Percentiles rank a stretch among this genome's conserved stretches.
Conservation (phyloP, 2,329 filamentous ascomycete genomes). For the Massarina eburnea region DNA sequence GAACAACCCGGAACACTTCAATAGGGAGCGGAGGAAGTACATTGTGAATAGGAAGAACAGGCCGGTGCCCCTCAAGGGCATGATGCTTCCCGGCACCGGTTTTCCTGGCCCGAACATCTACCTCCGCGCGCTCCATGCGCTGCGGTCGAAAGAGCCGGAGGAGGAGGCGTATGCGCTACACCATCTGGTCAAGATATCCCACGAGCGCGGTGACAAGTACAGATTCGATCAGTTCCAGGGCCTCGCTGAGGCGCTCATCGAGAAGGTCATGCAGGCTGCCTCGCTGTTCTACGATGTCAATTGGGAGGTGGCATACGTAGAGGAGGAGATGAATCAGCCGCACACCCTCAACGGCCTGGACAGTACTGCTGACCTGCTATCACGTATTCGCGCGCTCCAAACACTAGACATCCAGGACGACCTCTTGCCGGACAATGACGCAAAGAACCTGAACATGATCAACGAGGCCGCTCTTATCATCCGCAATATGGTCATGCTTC, state of each 20-base stretch:
- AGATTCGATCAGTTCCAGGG: conserved; percentile 90
- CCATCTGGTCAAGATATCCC: conserved; percentile 93
- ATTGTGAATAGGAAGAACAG: conserved; percentile 48
- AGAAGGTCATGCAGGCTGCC: conserved; percentile 79
- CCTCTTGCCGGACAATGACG: conserved; percentile 70
- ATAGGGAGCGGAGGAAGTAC: conserved; percentile 57
- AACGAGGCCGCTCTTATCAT: conserved; percentile 86
- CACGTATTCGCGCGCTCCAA: conserved; percentile 67
- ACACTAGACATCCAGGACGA: conserved; percentile 63
- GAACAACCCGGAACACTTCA: conserved; percentile 71
- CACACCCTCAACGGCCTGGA: conserved; percentile 65
- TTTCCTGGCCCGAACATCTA: conserved; percentile 88
- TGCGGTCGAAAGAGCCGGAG: conserved; percentile 75
- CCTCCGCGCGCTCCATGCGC: conserved; percentile 78
- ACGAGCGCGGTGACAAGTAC: conserved; percentile 92
- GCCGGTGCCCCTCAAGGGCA: conserved; percentile 48
- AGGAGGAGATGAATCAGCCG: conserved; percentile 47
- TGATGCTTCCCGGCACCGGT: conserved; percentile 64
- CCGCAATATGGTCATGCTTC: conserved; percentile 92
- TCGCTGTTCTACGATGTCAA: conserved; percentile 78
- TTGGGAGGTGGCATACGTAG: conserved; percentile 74
- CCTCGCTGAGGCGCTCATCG: conserved; percentile 82
- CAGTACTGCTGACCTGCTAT: conserved; percentile 71
- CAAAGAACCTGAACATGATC: conserved; percentile 71
- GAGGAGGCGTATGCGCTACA: conserved; percentile 94